phyloP scores from a whole-genome alignment of 1,284 basidiomycete species.

The Austroboletus niveus region DNA sequence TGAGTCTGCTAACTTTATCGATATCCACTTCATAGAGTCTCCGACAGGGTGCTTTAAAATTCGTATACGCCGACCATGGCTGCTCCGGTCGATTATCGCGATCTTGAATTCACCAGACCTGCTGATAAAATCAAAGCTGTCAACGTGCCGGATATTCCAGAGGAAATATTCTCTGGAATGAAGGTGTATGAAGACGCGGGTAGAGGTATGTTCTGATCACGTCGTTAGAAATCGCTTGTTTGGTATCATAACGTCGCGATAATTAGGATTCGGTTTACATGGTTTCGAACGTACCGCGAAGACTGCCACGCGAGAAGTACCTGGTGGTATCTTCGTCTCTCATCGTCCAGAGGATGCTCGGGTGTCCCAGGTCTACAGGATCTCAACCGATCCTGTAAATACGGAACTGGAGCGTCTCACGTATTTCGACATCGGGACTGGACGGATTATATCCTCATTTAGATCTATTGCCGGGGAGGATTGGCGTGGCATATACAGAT shows the following conservation, averaged over 20 bases:
- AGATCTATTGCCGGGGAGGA: slow-evolving; percentile 34
- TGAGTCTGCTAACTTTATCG: no score
- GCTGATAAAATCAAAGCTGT: slow-evolving; percentile 37
- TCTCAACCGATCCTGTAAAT: slow-evolving; percentile 24
- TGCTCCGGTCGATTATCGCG: slow-evolving; percentile 20
- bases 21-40: no score
- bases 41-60: no score
- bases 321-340: slow-evolving; percentile 29
- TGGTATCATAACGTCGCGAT: not conserved
- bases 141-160: slow-evolving; percentile 29
- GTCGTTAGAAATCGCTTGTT: not conserved
- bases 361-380: slow-evolving; percentile 36
- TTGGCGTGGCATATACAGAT: slow-evolving; percentile 35
- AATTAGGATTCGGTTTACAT: slow-evolving; percentile 22
- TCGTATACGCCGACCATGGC: slow-evolving; percentile 10
- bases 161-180: slow-evolving; percentile 33
- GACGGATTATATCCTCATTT: slow-evolving; percentile 33
- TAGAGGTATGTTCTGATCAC: slow-evolving; percentile 22
- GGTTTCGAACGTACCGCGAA: slow-evolving; percentile 23
- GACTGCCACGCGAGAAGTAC: slow-evolving; percentile 7
- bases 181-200: slow-evolving; percentile 37
- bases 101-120: slow-evolving; percentile 33
- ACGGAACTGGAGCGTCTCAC: slow-evolving; percentile 35
- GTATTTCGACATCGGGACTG: slow-evolving; percentile 35
- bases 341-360: slow-evolving; percentile 38